Conservation (phyloP, 129 eudicot genomes). For the Flaveria sonorensis region DNA sequence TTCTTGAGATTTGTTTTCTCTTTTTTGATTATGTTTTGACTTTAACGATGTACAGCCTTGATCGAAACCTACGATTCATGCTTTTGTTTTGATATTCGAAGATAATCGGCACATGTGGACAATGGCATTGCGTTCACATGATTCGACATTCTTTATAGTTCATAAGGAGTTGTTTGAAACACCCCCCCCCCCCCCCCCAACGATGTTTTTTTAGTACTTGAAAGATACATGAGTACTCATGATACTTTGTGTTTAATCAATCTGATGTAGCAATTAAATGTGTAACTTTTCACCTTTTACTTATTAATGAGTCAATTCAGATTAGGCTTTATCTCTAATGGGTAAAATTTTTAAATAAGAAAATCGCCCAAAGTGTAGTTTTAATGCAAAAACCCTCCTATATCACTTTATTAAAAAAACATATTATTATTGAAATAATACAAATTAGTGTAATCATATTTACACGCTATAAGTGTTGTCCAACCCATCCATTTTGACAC, state of each 20-base stretch:
- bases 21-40: too few relatives aligned
- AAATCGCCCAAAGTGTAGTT: neutral
- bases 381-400: neutral
- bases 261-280: neutral
- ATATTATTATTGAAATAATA: neutral
- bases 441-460: neutral
- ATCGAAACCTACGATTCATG: too few relatives aligned
- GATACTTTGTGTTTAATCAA: neutral
- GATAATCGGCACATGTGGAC: conserved; percentile 63
- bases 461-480: neutral
- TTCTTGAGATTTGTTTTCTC: too few relatives aligned
- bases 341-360: neutral
- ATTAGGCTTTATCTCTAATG: neutral
- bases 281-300: neutral
- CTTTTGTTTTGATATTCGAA: too few relatives aligned
- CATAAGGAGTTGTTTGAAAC: conserved; percentile 51
- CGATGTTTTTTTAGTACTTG: conserved; percentile 69
- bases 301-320: neutral
- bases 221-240: conserved; percentile 3
- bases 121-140: conserved; percentile 52
- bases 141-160: conserved; percentile 71
- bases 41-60: too few relatives aligned
- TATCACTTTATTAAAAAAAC: neutral
- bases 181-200: conserved; percentile 50
- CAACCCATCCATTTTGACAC: neutral